These are phyloP conservation scores for Starmerella scarabaei DNA, from an alignment of 805 yeast genomes.

Conservation along the genomic window DNA sequence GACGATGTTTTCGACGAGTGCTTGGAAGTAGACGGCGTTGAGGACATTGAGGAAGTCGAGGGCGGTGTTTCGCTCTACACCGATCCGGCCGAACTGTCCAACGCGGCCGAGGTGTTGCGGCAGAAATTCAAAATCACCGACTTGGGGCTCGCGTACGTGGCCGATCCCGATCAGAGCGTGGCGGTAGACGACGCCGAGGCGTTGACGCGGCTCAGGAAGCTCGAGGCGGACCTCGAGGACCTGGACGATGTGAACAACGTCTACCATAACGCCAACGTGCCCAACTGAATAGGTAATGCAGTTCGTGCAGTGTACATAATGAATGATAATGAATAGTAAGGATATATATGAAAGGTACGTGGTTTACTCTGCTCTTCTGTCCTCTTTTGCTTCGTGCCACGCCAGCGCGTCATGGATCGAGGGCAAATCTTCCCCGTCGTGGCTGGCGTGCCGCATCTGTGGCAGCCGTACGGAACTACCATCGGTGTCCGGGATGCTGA, in stretches of 20 bases:
- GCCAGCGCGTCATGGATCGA: constrained; percentile 7
- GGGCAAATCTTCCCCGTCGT: constrained; percentile 1
- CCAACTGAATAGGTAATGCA: neutral
- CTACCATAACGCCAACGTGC: constrained; percentile 47
- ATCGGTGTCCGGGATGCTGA: too few relatives aligned
- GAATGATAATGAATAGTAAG: too few relatives aligned
- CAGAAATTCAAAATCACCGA: constrained; percentile 50
- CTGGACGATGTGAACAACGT: constrained; percentile 76
- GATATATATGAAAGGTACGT: too few relatives aligned
- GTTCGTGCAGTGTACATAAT: constrained; percentile 6
- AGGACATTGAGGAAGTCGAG: constrained; percentile 32
- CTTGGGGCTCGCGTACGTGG: constrained; percentile 53
- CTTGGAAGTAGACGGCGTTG: constrained; percentile 57
- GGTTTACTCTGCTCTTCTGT: too few relatives aligned
- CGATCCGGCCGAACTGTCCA: constrained; percentile 49
- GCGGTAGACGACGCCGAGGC: constrained; percentile 40
- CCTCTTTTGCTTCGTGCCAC: too few relatives aligned
- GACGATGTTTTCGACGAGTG: constrained; percentile 66
- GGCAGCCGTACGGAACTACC: too few relatives aligned
- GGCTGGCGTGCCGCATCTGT: too few relatives aligned
- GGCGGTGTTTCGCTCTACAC: constrained; percentile 40
- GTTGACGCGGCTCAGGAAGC: constrained; percentile 40
- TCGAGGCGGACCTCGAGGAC: constrained; percentile 51
- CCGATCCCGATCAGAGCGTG: constrained; percentile 54
- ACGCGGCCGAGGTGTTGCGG: constrained; percentile 46